Evolutionary conservation across 495 filamentous ascomycete genomes (phyloP).

Genomic region (Penicillium maclennaniae): DNA sequence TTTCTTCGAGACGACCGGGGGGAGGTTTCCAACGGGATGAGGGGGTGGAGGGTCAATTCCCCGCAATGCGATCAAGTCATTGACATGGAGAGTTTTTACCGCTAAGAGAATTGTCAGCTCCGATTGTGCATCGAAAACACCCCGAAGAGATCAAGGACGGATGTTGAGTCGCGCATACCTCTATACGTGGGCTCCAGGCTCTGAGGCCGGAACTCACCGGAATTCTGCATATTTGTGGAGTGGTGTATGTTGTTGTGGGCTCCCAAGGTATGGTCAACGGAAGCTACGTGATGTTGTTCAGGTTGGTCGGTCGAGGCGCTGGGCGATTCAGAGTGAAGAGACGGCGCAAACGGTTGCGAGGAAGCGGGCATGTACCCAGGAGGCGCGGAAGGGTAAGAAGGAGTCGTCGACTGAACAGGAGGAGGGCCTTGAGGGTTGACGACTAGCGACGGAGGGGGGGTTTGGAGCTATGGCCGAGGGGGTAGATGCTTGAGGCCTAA

Average conservation of each 20-base stretch:
- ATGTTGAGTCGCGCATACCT: conserved; percentile 26
- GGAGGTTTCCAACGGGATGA: conserved; percentile 50
- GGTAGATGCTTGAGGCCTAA: conserved; percentile 74
- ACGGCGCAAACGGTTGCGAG: conserved; percentile 57
- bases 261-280: conserved; percentile 75
- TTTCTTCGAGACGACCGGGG: conserved; percentile 58
- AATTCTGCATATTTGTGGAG: conserved; percentile 37
- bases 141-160: neutral
- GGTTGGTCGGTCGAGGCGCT: conserved; percentile 45
- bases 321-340: conserved; percentile 45
- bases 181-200: conserved; percentile 34
- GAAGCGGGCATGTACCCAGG: conserved; percentile 58
- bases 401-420: conserved; percentile 21
- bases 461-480: conserved; percentile 70
- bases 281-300: conserved; percentile 53
- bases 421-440: conserved; percentile 44
- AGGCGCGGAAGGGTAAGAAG: conserved; percentile 46
- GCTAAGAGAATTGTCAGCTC: conserved; percentile 8
- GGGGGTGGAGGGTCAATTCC: conserved; percentile 58
- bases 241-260: conserved; percentile 20
- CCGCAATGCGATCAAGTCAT: conserved; percentile 68
- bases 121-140: neutral
- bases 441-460: conserved; percentile 44
- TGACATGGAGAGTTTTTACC: conserved; percentile 71
- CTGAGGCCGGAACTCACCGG: conserved; percentile 21